Conservation (phyloP, 1,284 basidiomycete genomes). For the Coniophora puteana region DNA sequence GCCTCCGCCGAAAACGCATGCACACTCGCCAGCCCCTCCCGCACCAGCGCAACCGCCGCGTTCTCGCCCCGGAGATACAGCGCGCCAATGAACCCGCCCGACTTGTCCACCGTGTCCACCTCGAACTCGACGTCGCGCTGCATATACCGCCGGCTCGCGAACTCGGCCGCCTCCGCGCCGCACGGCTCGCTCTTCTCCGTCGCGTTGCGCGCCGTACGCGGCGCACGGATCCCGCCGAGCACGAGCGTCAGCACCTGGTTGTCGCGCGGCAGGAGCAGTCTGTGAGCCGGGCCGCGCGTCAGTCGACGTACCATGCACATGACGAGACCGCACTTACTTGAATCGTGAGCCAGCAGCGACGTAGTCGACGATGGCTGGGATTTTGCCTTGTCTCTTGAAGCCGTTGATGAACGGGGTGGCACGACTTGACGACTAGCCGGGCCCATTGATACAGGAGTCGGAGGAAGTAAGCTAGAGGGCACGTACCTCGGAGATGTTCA, state of each 20-base stretch:
- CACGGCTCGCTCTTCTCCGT: conserved; percentile 90
- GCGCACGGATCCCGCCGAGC: conserved; percentile 82
- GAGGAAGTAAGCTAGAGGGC: too few relatives aligned
- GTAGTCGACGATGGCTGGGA: conserved; percentile 89
- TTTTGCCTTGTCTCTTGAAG: conserved; percentile 86
- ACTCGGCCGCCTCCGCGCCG: conserved; percentile 82
- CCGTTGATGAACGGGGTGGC: conserved; percentile 85
- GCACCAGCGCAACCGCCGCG: conserved; percentile 78
- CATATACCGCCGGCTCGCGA: conserved; percentile 78
- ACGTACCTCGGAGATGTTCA: conserved; percentile 83
- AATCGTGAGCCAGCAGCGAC: conserved; percentile 92
- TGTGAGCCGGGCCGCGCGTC: conserved; percentile 24
- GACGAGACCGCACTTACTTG: conserved; percentile 53
- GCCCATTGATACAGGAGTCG: conserved; percentile 7
- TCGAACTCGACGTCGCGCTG: conserved; percentile 96
- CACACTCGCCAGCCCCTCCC: conserved; percentile 83
- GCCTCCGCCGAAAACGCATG: conserved; percentile 87
- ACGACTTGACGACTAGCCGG: conserved; percentile 47
- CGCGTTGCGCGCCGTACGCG: conserved; percentile 75
- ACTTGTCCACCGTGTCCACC: conserved; percentile 88
- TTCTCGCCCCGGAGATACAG: conserved; percentile 86
- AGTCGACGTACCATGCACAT: conserved; percentile 1
- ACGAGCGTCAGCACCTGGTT: conserved; percentile 90
- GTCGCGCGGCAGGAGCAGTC: conserved; percentile 85
- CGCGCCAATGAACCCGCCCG: conserved; percentile 92